phyloP scores from a whole-genome alignment of 1,284 basidiomycete species.

The Cryptococcus sp. region DNA sequence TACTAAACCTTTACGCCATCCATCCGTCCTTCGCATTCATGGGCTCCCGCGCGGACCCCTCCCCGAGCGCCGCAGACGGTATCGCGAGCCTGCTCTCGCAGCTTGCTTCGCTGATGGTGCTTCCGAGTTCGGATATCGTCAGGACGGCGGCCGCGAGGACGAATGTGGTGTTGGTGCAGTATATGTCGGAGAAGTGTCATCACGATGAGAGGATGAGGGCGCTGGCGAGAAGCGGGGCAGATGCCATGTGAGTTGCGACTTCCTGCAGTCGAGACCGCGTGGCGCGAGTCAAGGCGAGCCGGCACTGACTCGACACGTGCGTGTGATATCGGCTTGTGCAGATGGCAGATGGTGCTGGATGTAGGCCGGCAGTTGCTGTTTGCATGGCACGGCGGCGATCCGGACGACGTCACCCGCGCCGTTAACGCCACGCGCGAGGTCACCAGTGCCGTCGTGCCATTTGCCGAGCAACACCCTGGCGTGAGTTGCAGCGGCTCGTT shows the following conservation, averaged over 20 bases:
- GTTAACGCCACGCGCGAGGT: slow-evolving; percentile 30
- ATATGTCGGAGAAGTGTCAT: slow-evolving; percentile 3
- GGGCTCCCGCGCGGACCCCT: slow-evolving; percentile 12
- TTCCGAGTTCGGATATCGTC: slow-evolving; percentile 25
- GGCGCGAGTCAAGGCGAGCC: too few relatives aligned
- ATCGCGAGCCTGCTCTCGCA: slow-evolving; percentile 21
- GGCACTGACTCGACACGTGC: too few relatives aligned
- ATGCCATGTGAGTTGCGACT: slow-evolving; percentile 6
- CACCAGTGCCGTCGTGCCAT: slow-evolving; percentile 16
- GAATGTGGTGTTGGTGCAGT: slow-evolving; percentile 23
- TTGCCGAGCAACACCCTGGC: slow-evolving; percentile 17
- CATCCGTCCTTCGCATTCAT: slow-evolving; percentile 32
- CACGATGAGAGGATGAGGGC: slow-evolving; percentile 1
- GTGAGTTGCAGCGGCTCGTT: slow-evolving; percentile 16
- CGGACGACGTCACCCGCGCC: slow-evolving; percentile 29
- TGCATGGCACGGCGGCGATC: slow-evolving; percentile 37
- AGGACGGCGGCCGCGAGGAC: slow-evolving; percentile 28
- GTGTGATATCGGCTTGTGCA: too few relatives aligned
- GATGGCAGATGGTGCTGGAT: slow-evolving; percentile 41
- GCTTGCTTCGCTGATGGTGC: slow-evolving; percentile 28
- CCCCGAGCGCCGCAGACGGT: slow-evolving; percentile 15
- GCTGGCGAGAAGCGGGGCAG: slow-evolving; percentile 5
- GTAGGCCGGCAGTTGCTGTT: slow-evolving; percentile 33
- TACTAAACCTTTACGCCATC: slow-evolving; percentile 29
- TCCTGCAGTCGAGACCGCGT: too few relatives aligned